phyloP scores from a whole-genome alignment of 176 grass and related monocot genomes.

The Avena atlantica region DNA sequence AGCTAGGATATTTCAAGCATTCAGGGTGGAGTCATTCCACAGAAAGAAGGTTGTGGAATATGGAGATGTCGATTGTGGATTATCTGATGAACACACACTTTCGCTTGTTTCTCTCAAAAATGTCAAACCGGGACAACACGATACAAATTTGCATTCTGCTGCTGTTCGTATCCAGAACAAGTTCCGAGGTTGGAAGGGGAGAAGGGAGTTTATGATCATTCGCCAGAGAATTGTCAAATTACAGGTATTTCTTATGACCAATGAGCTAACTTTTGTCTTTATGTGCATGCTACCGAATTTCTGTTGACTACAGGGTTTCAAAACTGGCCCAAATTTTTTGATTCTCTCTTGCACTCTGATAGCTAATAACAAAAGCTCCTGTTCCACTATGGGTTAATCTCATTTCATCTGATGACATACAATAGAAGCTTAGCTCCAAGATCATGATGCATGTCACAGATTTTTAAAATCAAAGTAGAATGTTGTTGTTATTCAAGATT shows the following conservation, averaged over 20 bases:
- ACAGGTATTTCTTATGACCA: conserved; percentile 62
- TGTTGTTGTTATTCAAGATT: not conserved
- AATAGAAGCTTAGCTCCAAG: not conserved
- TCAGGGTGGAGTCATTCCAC: conserved; percentile 95
- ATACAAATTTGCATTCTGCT: conserved; percentile 65
- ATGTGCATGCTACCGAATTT: not conserved
- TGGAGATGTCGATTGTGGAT: conserved; percentile 77
- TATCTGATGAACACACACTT: conserved; percentile 82
- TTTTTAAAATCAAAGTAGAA: not conserved
- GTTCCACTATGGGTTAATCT: not conserved
- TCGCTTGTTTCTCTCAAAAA: conserved; percentile 82
- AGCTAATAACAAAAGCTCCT: not conserved
- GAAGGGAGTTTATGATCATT: conserved; percentile 92
- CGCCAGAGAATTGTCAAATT: conserved; percentile 95
- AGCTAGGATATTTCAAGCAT: conserved; percentile 96
- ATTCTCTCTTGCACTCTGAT: not conserved
- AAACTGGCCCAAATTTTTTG: not conserved
- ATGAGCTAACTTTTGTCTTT: not conserved
- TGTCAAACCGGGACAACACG: conserved; percentile 58
- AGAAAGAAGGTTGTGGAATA: conserved; percentile 90
- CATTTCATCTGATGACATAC: not conserved
- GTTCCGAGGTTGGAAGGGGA: conserved; percentile 98
- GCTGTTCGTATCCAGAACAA: conserved; percentile 98
- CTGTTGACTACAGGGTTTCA: not conserved
- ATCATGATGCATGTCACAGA: not conserved